phyloP scores from a whole-genome alignment of 768 basidiomycete species.

The Psilocybe subaeruginosa region DNA sequence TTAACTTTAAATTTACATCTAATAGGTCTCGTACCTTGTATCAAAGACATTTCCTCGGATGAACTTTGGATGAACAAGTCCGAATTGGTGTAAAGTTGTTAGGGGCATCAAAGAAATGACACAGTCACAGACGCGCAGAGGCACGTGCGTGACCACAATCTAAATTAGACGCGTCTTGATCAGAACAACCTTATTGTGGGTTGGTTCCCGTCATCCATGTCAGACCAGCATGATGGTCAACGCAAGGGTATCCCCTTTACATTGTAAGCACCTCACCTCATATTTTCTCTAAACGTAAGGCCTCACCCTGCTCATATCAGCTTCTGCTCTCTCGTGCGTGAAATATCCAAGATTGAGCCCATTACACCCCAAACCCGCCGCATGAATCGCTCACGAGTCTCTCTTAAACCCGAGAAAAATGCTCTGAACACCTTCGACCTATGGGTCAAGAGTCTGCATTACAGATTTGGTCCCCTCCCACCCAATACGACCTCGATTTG shows the following conservation, averaged over 20 bases:
- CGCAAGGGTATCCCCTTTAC: constrained; percentile 39
- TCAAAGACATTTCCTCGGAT: background rate
- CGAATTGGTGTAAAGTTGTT: no score
- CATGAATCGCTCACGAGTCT: constrained; percentile 10
- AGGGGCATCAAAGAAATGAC: background rate
- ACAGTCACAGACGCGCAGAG: background rate
- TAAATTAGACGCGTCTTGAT: constrained; percentile 6
- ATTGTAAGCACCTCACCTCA: constrained; percentile 37
- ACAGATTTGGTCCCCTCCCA: constrained; percentile 50
- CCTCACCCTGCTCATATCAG: constrained; percentile 27
- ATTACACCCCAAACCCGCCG: constrained; percentile 23
- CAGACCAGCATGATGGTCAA: background rate
- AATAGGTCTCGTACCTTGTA: constrained; percentile 19
- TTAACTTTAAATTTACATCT: constrained; percentile 20
- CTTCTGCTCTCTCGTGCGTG: constrained; percentile 52
- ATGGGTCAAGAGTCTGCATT: constrained; percentile 48
- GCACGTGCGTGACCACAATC: background rate
- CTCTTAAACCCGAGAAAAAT: constrained; percentile 30
- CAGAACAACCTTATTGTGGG: background rate
- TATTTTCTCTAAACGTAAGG: background rate
- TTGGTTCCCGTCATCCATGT: constrained; percentile 5
- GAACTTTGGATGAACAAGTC: no score
- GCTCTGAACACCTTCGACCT: constrained; percentile 41
- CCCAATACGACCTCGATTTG: constrained; percentile 57
- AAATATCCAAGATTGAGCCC: constrained; percentile 41